A percentile compares a stretch with the other conserved stretches of the same genome.
phyloP scores from a whole-genome alignment of 2,329 filamentous ascomycete species.

The Ophiostoma himal-ulmi region DNA sequence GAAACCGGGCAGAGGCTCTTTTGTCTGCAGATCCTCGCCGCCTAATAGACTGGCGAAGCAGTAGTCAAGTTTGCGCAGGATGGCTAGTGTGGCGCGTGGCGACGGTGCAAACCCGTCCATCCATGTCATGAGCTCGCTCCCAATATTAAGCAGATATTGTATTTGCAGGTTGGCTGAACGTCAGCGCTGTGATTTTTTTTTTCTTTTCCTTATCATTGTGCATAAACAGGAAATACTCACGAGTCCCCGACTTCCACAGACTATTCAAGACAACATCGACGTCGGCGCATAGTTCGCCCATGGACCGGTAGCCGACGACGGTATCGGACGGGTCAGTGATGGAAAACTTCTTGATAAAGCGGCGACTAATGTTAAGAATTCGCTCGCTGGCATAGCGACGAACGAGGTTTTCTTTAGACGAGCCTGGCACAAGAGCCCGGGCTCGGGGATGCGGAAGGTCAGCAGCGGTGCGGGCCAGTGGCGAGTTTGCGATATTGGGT shows the following conservation, averaged over 20 bases:
- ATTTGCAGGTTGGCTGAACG: constrained; percentile 67
- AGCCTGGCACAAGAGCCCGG: constrained; percentile 49
- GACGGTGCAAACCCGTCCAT: constrained; percentile 65
- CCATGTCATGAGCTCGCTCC: constrained; percentile 65
- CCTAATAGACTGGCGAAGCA: constrained; percentile 72
- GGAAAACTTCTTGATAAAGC: constrained; percentile 56
- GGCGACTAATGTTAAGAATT: constrained; percentile 49
- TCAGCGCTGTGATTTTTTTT: not conserved
- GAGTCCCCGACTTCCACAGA: constrained; percentile 81
- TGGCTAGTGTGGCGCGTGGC: constrained; percentile 60
- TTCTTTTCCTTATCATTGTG: not conserved
- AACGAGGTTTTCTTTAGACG: constrained; percentile 55
- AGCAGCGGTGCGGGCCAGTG: constrained; percentile 4
- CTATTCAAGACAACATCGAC: constrained; percentile 70
- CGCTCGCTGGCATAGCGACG: constrained; percentile 52
- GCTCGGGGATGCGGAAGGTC: constrained; percentile 51
- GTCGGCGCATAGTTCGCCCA: constrained; percentile 67
- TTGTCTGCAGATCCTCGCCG: constrained; percentile 60
- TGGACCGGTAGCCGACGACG: constrained; percentile 50
- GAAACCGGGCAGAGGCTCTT: constrained; percentile 64
- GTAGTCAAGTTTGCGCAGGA: constrained; percentile 74
- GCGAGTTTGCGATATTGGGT: constrained; percentile 37
- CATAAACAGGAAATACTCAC: constrained; percentile 44
- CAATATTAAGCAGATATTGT: constrained; percentile 74
- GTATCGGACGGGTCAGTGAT: constrained; percentile 42